A percentile compares a stretch with the other conserved stretches of the same genome.
phyloP scores from a whole-genome alignment of 306 rosid species.

The Dryas alaskensis region DNA sequence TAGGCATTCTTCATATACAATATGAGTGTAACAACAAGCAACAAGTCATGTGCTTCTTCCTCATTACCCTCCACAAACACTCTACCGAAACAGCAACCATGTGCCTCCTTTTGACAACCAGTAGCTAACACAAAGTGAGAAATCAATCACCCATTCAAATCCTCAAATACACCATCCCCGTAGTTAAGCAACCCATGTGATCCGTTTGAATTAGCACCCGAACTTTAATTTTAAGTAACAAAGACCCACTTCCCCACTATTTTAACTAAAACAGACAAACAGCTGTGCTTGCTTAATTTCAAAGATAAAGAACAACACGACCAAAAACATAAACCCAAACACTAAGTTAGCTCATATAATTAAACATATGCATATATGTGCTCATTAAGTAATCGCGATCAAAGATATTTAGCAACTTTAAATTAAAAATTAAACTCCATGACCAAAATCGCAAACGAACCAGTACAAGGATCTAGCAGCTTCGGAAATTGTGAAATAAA shows the following conservation, averaged over 20 bases:
- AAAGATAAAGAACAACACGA: conserved; percentile 18
- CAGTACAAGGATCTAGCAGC: conserved; percentile 10
- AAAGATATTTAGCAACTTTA: neutral
- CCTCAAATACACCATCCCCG: neutral
- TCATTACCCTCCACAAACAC: conserved; percentile 33
- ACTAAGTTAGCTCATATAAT: conserved; percentile 24
- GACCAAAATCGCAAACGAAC: neutral
- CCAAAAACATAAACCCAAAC: conserved; percentile 16
- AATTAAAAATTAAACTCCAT: neutral
- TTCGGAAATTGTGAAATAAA: neutral
- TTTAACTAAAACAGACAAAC: conserved; percentile 2
- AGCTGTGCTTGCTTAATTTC: conserved; percentile 26
- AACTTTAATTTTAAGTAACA: conserved; percentile 12
- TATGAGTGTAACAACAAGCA: conserved; percentile 27
- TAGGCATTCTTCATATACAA: conserved; percentile 26
- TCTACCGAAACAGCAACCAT: conserved; percentile 26
- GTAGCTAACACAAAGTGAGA: neutral
- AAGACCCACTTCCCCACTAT: conserved; percentile 16
- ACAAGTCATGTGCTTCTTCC: conserved; percentile 39
- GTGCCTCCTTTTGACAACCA: conserved; percentile 38
- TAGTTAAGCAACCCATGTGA: conserved; percentile 20
- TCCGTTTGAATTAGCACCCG: conserved; percentile 10
- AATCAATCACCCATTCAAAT: conserved; percentile 11
- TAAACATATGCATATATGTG: neutral
- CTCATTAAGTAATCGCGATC: neutral